Evolutionary conservation across 208 protist species (phyloP).

Genomic region (Trypanosoma congolense): DNA sequence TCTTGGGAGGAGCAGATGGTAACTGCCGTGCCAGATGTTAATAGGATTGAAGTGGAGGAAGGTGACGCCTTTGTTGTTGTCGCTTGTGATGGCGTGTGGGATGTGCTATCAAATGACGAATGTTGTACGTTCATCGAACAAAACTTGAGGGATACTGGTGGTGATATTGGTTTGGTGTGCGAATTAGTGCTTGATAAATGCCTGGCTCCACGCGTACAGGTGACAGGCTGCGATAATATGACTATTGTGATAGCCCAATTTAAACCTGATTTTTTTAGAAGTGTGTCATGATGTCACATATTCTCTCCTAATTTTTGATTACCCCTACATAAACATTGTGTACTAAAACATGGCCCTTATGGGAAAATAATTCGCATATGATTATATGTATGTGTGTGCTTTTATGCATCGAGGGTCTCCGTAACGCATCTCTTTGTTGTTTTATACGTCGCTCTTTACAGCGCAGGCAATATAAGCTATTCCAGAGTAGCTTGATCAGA

Average conservation of each 20-base stretch:
- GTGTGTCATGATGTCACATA: constrained; percentile 18
- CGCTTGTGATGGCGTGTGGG: constrained; percentile 93
- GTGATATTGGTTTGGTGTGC: constrained; percentile 72
- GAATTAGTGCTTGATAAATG: constrained; percentile 74
- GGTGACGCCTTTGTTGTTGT: constrained; percentile 89
- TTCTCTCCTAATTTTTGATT: too few relatives aligned
- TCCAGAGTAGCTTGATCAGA: too few relatives aligned
- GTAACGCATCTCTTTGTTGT: too few relatives aligned
- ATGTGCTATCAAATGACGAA: constrained; percentile 83
- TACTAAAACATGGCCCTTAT: too few relatives aligned
- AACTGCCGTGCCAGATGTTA: constrained; percentile 77
- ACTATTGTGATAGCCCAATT: constrained; percentile 86
- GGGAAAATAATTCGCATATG: too few relatives aligned
- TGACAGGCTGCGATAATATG: constrained; percentile 74
- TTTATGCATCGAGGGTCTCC: too few relatives aligned
- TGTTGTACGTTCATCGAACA: constrained; percentile 52
- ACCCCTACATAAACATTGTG: too few relatives aligned
- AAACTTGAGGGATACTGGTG: constrained; percentile 34
- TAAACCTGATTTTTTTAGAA: constrained; percentile 64
- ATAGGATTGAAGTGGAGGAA: constrained; percentile 18
- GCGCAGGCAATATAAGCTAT: too few relatives aligned
- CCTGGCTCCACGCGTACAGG: constrained; percentile 41
- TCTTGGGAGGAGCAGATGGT: constrained; percentile 72
- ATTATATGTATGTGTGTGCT: too few relatives aligned
- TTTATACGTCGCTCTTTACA: too few relatives aligned